phyloP scores from a whole-genome alignment of 768 basidiomycete species.

The Suillus placidus region DNA sequence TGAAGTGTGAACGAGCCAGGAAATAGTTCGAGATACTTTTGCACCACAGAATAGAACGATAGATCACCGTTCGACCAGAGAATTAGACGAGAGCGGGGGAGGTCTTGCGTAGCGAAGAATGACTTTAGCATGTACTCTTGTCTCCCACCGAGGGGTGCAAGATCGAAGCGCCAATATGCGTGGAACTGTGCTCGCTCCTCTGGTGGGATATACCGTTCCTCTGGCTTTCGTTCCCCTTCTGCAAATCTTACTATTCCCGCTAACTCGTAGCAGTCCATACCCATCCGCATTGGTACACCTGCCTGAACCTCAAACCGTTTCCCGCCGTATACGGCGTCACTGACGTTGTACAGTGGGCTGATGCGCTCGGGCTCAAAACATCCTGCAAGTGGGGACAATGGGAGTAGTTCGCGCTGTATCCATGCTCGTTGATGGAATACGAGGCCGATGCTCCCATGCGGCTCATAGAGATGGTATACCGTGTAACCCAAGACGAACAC shows the following conservation, averaged over 20 bases:
- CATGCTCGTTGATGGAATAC: constrained; percentile 76
- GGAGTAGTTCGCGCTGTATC: constrained; percentile 69
- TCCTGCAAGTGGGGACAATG: constrained; percentile 62
- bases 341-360: constrained; percentile 69
- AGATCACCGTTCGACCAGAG: constrained; percentile 93
- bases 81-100: constrained; percentile 64
- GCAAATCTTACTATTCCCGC: constrained; percentile 69
- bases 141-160: constrained; percentile 73
- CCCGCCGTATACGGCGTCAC: constrained; percentile 60
- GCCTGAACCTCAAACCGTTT: constrained; percentile 76
- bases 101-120: constrained; percentile 90
- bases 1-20: constrained; percentile 72
- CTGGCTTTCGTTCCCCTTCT: constrained; percentile 9
- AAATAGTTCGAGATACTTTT: constrained; percentile 59
- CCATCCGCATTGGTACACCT: constrained; percentile 75
- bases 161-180: constrained; percentile 92
- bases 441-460: constrained; percentile 74
- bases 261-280: constrained; percentile 91
- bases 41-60: constrained; percentile 55
- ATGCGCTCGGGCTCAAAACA: constrained; percentile 71
- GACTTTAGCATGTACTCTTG: constrained; percentile 91
- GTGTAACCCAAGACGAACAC: constrained; percentile 31
- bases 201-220: constrained; percentile 29
- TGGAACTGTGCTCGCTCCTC: constrained; percentile 71
- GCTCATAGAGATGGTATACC: constrained; percentile 64